Evolutionary conservation across 345 rosid species (phyloP).

Genomic region (Jatropha curcas): DNA sequence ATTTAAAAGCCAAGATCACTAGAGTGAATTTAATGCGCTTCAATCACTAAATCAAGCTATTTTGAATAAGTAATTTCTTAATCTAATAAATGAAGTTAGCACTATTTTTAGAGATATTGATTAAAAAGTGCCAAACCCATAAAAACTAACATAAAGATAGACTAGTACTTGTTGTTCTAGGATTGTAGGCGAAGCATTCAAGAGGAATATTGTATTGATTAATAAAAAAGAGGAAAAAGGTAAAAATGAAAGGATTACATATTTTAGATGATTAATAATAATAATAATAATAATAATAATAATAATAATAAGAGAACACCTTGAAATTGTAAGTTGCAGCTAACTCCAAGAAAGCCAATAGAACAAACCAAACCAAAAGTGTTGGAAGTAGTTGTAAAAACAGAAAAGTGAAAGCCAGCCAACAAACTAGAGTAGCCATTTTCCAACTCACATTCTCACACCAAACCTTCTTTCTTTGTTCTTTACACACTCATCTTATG

Average conservation of each 20-base stretch:
- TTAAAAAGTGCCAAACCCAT: not conserved
- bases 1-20: too few species aligned
- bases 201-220: not conserved
- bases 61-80: too few species aligned
- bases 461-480: not conserved
- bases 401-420: not conserved
- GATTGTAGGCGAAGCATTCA: not conserved
- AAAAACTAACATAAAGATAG: too few species aligned
- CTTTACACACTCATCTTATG: not conserved
- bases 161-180: too few species aligned
- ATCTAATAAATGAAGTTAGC: not conserved
- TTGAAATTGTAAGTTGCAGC: slow-evolving; percentile 13
- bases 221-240: not conserved
- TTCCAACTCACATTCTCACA: slow-evolving; percentile 2
- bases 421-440: not conserved
- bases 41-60: too few species aligned
- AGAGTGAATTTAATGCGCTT: too few species aligned
- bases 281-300: too few species aligned
- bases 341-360: not conserved
- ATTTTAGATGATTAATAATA: too few species aligned
- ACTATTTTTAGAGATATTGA: not conserved
- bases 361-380: not conserved
- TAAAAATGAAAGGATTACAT: not conserved
- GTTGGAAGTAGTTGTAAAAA: slow-evolving; percentile 6
- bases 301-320: too few species aligned